A percentile compares a stretch with the other conserved stretches of the same genome.
phyloP scores from a whole-genome alignment of 768 basidiomycete genomes.

The Dendrothele bispora region DNA sequence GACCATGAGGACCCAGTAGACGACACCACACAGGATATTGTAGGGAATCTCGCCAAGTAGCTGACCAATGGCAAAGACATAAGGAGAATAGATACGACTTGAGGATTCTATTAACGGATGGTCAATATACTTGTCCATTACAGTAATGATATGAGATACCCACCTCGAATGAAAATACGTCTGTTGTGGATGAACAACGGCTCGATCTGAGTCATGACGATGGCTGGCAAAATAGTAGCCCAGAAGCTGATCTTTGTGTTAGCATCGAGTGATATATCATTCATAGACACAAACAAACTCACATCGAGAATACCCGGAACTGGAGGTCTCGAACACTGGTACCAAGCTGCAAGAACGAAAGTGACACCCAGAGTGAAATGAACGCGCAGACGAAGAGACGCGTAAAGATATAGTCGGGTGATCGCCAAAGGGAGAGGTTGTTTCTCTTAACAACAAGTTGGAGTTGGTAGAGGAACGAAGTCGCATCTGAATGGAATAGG shows the following conservation, averaged over 20 bases:
- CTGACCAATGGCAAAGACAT: constrained; percentile 83
- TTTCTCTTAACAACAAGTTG: constrained; percentile 65
- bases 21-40: constrained; percentile 63
- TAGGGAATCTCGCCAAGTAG: constrained; percentile 81
- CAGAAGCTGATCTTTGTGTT: too few species aligned
- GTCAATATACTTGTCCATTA: not conserved
- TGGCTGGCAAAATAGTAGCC: constrained; percentile 66
- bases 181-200: constrained; percentile 81
- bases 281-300: too few species aligned
- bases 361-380: constrained; percentile 68
- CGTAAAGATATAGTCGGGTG: constrained; percentile 83
- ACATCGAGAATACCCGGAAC: constrained; percentile 82
- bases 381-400: constrained; percentile 75
- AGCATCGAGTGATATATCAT: too few species aligned
- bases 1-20: constrained; percentile 79
- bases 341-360: constrained; percentile 80
- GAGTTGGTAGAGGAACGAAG: constrained; percentile 75
- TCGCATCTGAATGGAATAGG: constrained; percentile 53
- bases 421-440: constrained; percentile 74
- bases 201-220: constrained; percentile 80
- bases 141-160: constrained; percentile 8
- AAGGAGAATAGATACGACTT: constrained; percentile 83
- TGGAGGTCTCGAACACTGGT: constrained; percentile 65
- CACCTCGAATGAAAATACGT: constrained; percentile 40
- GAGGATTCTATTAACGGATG: constrained; percentile 54